Evolutionary conservation across 1,139 yeast species (phyloP), one percentile per base, ranked within the genome.

Genomic region (Pneumocystis jirovecii): DNA sequence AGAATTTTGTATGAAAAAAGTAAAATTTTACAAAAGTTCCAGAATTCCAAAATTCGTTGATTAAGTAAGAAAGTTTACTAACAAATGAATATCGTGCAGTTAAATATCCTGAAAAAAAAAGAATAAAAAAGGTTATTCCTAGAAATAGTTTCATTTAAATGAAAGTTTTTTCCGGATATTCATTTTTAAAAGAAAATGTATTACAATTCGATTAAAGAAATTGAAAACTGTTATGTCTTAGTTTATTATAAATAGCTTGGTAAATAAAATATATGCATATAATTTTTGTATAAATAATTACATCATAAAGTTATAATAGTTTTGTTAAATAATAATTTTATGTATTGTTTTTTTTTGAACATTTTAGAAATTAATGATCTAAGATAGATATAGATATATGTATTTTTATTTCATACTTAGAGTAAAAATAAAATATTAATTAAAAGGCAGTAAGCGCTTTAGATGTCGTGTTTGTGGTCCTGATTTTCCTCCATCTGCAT

Each of bases 391-490:
- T 34, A 2, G 39, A 35, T 50, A 50, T 25, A 17, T 17, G 17
- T 40, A 5, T 21, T 25, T 50, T 50, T 50, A 25, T 50, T 50
- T 50, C 3, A 25, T 7, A 8, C 3, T 25, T 15, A n/a, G 31
- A 15, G 34, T 8, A 15, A 3, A 17, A 50, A 12, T 17, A 25
- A 15, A 21, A 35, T 37, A n/a, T 44, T 57, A 63, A 10, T 31
- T 19, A n/a, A 61, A 64, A 29, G 65, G 65, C 61, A 64, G 34
- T 10, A 64, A 34, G 8, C 61, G 42, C 29, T 62, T 61, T 35
- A 64, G 19, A 25, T 64, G 64, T 21, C 21, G 65, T 17, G 63
- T 64, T 19, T 44, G 64, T 34, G 56, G 25, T 3, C 64, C 64
- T 25, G 35, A 39, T 34, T 60, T 56, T 45, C 56, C 61, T 42